Evolutionary conservation across 2,329 filamentous ascomycete genomes (phyloP).

Genomic region (Penicillium brevicompactum): DNA sequence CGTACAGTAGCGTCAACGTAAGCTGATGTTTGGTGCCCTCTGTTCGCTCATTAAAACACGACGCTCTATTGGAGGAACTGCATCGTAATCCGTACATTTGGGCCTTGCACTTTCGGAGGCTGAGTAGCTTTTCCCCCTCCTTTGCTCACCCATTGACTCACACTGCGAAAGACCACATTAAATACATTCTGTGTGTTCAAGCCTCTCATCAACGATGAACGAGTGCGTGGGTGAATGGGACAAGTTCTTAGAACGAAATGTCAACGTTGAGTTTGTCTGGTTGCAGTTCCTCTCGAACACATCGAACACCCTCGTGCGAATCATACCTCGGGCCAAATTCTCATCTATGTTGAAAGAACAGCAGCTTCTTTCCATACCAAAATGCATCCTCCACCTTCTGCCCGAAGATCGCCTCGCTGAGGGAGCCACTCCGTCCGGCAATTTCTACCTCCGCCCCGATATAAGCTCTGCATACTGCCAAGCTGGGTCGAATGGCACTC

Average conservation of each 20-base stretch:
- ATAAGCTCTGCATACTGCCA: conserved; percentile 9
- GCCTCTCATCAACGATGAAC: too few species aligned
- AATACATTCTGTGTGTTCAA: too few species aligned
- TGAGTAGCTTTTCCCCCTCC: too few species aligned
- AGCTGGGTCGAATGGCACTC: conserved; percentile 8
- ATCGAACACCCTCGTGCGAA: conserved; percentile 1
- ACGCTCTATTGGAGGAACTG: too few species aligned
- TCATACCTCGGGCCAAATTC: conserved; percentile 3
- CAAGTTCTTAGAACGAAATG: conserved; percentile 53
- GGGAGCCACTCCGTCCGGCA: conserved; percentile 1
- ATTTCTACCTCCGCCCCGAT: conserved; percentile 9
- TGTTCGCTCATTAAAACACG: too few species aligned
- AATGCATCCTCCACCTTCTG: conserved; percentile 1
- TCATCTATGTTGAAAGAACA: neutral
- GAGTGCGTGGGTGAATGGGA: conserved; percentile 66
- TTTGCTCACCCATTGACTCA: too few species aligned
- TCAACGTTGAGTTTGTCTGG: conserved; percentile 16
- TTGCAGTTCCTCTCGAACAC: conserved; percentile 3
- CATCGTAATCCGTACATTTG: too few species aligned
- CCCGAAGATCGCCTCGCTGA: conserved; percentile 8
- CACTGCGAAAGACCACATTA: too few species aligned
- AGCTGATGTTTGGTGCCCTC: too few species aligned
- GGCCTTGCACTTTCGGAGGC: too few species aligned
- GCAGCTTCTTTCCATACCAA: conserved; percentile 45
- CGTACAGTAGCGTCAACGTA: too few species aligned